phyloP scores from a whole-genome alignment of 2,329 filamentous ascomycete species.

The Talaromyces sp. region DNA sequence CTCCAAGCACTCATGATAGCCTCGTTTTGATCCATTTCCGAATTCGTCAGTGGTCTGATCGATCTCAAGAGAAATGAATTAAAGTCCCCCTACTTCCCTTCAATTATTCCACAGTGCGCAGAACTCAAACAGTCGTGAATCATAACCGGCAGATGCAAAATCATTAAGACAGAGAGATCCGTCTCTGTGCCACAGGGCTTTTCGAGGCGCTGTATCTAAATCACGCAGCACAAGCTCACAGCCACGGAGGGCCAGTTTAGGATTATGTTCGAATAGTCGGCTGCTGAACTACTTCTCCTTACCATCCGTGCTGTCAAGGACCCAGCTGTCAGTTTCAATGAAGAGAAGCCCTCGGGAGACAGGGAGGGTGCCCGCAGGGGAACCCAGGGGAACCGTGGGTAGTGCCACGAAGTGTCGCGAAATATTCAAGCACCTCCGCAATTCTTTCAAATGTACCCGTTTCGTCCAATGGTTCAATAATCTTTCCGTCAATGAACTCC shows the following conservation, averaged over 20 bases:
- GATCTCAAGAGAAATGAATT: slow-evolving; percentile 9
- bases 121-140: slow-evolving; percentile 26
- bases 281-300: slow-evolving; percentile 5
- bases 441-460: not conserved
- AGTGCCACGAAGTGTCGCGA: not conserved
- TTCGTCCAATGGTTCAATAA: not conserved
- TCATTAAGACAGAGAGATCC: slow-evolving; percentile 24
- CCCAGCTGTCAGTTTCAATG: not conserved
- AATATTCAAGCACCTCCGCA: not conserved
- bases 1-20: not conserved
- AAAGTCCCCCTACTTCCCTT: slow-evolving; percentile 13
- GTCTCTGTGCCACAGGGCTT: slow-evolving; percentile 24
- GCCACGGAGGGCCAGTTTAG: not conserved
- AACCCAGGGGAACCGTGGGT: not conserved
- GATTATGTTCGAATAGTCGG: not conserved
- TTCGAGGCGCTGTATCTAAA: slow-evolving; percentile 21
- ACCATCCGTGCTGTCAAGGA: not conserved
- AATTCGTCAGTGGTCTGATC: not conserved
- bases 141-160: slow-evolving; percentile 26
- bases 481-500: not conserved
- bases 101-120: slow-evolving; percentile 16
- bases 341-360: not conserved
- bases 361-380: not conserved
- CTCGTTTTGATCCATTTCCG: not conserved
- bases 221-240: slow-evolving; percentile 14